These are phyloP conservation scores for Lactarius indigo DNA, from an alignment of 768 basidiomycete genomes.

Conservation along the genomic window DNA sequence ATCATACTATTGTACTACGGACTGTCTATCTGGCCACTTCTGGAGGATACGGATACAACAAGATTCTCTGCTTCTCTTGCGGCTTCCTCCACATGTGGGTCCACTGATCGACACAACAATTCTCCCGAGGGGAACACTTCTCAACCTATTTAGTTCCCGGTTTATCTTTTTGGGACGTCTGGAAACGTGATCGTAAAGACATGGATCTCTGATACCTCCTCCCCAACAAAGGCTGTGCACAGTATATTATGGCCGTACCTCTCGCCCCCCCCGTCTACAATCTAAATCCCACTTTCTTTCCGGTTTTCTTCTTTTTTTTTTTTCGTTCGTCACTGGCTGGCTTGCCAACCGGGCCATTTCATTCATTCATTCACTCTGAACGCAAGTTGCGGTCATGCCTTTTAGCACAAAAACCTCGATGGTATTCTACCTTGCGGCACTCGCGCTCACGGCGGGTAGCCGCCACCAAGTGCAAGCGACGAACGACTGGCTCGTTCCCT, in stretches of 20 bases:
- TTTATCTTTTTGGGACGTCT: neutral
- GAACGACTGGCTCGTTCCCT: constrained; percentile 20
- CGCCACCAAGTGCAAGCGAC: neutral
- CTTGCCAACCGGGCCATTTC: neutral
- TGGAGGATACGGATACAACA: neutral
- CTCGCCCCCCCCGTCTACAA: neutral
- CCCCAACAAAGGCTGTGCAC: neutral
- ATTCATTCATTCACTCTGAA: neutral
- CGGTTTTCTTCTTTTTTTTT: neutral
- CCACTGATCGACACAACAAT: neutral
- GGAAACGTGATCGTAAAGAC: neutral
- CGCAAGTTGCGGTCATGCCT: neutral
- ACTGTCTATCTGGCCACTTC: neutral
- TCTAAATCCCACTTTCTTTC: neutral
- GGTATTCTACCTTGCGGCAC: neutral
- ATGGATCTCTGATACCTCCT: neutral
- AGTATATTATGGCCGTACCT: neutral
- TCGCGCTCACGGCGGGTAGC: neutral
- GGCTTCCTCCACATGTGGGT: neutral
- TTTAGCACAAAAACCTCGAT: neutral
- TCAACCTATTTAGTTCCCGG: neutral
- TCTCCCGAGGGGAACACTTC: neutral
- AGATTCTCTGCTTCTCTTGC: neutral
- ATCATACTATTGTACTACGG: neutral
- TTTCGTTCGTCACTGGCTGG: neutral